phyloP scores from a whole-genome alignment of 805 yeast species.

The Yamadazyma phyllophila region DNA sequence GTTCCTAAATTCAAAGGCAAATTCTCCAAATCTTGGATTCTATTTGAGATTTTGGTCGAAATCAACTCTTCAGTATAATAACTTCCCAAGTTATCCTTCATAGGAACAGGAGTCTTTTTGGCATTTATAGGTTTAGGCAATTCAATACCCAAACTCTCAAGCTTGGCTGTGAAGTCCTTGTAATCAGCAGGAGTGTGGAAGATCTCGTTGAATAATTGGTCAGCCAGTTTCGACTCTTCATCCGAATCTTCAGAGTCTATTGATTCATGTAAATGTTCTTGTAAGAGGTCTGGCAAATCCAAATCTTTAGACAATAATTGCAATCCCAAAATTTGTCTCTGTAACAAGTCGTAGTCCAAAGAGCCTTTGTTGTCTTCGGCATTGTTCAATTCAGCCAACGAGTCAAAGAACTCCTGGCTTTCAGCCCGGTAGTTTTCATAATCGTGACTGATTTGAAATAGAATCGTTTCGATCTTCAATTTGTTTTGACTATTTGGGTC shows the following conservation, averaged over 20 bases:
- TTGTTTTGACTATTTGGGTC: constrained; percentile 26
- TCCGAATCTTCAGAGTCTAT: constrained; percentile 2
- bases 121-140: constrained; percentile 16
- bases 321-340: constrained; percentile 60
- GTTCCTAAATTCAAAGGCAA: constrained; percentile 73
- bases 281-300: constrained; percentile 57
- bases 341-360: constrained; percentile 46
- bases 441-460: constrained; percentile 25
- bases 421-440: constrained; percentile 23
- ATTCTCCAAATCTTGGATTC: constrained; percentile 60
- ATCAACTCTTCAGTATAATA: constrained; percentile 52
- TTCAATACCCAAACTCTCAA: constrained; percentile 39
- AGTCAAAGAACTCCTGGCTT: constrained; percentile 18
- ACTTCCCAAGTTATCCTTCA: constrained; percentile 47
- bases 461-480: constrained; percentile 26
- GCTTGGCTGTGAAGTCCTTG: constrained; percentile 30
- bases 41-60: constrained; percentile 50
- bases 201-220: constrained; percentile 8
- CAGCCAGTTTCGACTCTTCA: neutral
- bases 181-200: constrained; percentile 9
- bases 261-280: constrained; percentile 28
- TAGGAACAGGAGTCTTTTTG: constrained; percentile 19
- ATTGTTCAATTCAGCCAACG: constrained; percentile 18
- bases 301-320: constrained; percentile 64
- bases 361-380: constrained; percentile 7